phyloP scores from a whole-genome alignment of 1,284 basidiomycete species.

The Heterobasidion occidentale region DNA sequence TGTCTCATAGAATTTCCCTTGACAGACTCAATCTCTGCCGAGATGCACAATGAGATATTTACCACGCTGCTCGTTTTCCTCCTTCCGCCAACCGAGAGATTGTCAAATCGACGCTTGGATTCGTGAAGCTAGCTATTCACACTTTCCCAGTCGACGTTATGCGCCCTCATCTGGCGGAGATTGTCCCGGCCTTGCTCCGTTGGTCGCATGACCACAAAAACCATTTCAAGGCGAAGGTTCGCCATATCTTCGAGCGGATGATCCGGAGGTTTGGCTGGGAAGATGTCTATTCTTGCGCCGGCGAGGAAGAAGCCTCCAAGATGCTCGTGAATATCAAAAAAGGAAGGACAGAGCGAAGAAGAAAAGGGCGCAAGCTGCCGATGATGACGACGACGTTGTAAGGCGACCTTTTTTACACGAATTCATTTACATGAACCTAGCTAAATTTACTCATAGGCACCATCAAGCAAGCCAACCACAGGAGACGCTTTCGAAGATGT shows the following conservation, averaged over 20 bases:
- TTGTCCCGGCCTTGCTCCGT: conserved; percentile 81
- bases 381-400: conserved; percentile 46
- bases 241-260: conserved; percentile 96
- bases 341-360: conserved; percentile 82
- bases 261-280: conserved; percentile 88
- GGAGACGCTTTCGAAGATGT: conserved; percentile 95
- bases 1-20: background rate
- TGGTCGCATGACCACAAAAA: conserved; percentile 99
- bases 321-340: conserved; percentile 89
- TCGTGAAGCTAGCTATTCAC: conserved; percentile 91
- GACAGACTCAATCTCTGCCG: conserved; percentile 61
- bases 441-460: conserved; percentile 20
- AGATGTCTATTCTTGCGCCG: conserved; percentile 70
- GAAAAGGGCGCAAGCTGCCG: conserved; percentile 51
- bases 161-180: conserved; percentile 63
- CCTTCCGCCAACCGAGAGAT: conserved; percentile 93
- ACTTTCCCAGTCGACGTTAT: conserved; percentile 70
- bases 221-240: conserved; percentile 96
- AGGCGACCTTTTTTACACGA: conserved; percentile 5
- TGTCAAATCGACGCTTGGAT: conserved; percentile 93
- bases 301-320: conserved; percentile 68
- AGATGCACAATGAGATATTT: conserved; percentile 85
- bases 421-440: background rate
- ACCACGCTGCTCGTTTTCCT: conserved; percentile 88
- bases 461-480: conserved; percentile 38